These are phyloP conservation scores for Podospora didyma DNA, from an alignment of 495 filamentous ascomycete species.

Conservation along the genomic window DNA sequence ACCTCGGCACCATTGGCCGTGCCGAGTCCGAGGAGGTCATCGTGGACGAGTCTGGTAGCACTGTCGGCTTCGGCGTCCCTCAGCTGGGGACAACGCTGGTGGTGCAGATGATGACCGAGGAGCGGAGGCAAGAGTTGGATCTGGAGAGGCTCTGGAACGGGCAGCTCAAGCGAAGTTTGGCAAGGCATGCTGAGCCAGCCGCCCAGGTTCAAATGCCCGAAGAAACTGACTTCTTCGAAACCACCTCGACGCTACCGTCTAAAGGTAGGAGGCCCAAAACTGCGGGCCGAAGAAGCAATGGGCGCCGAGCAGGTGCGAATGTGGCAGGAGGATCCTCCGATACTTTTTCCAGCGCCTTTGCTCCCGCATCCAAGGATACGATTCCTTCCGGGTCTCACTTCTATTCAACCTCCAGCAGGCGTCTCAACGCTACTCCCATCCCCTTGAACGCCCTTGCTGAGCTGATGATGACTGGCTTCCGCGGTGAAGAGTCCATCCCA, in stretches of 20 bases:
- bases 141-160: slow-evolving; percentile 76
- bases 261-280: neutral
- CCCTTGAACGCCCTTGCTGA: neutral
- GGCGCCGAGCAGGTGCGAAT: too few relatives aligned
- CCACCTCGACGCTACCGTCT: neutral
- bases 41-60: slow-evolving; percentile 38
- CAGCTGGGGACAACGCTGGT: slow-evolving; percentile 60
- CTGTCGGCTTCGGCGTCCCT: slow-evolving; percentile 74
- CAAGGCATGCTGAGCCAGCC: slow-evolving; percentile 4
- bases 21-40: slow-evolving; percentile 38
- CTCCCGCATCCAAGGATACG: neutral
- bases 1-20: slow-evolving; percentile 66
- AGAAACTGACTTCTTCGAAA: neutral
- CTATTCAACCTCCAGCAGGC: slow-evolving; percentile 27
- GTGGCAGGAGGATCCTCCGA: too few relatives aligned
- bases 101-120: slow-evolving; percentile 85
- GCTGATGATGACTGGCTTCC: neutral
- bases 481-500: neutral
- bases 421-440: neutral
- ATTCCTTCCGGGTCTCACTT: neutral
- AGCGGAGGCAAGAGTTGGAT: slow-evolving; percentile 77
- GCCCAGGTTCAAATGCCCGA: neutral
- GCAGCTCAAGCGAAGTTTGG: slow-evolving; percentile 17
- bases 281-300: neutral
- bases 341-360: neutral